Conservation (phyloP, 78 protist species). For the Guillardia theta region DNA sequence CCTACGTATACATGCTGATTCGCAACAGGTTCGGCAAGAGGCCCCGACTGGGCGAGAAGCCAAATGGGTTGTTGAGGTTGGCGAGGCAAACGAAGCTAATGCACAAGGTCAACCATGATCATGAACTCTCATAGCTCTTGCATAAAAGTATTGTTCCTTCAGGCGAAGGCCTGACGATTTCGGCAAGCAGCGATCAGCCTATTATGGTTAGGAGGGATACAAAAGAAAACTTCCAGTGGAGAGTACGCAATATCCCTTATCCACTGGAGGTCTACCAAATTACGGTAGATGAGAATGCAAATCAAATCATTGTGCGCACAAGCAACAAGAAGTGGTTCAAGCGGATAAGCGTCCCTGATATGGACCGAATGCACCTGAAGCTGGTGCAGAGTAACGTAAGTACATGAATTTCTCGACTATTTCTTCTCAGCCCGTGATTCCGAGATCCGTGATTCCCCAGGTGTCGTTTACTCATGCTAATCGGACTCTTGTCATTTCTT, state of each 20-base stretch:
- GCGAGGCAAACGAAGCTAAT: no score
- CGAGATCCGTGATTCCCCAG: no score
- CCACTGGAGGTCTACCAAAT: background rate
- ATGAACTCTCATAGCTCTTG: no score
- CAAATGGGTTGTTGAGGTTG: background rate
- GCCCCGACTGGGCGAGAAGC: background rate
- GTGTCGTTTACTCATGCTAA: background rate
- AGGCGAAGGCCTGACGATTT: no score
- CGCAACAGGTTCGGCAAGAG: background rate
- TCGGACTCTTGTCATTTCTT: background rate
- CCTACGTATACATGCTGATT: background rate
- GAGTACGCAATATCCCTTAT: background rate
- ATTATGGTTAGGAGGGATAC: background rate
- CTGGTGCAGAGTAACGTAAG: background rate
- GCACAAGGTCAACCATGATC: no score
- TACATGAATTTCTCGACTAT: no score
- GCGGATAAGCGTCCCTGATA: background rate
- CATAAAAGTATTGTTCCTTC: no score
- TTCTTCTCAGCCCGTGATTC: no score
- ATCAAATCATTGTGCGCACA: background rate
- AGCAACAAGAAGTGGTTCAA: background rate
- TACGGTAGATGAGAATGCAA: background rate
- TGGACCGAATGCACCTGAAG: background rate
- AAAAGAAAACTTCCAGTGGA: background rate
- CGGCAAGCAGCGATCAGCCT: no score